phyloP scores from a whole-genome alignment of 306 rosid genomes.

The Castanea crenata region DNA sequence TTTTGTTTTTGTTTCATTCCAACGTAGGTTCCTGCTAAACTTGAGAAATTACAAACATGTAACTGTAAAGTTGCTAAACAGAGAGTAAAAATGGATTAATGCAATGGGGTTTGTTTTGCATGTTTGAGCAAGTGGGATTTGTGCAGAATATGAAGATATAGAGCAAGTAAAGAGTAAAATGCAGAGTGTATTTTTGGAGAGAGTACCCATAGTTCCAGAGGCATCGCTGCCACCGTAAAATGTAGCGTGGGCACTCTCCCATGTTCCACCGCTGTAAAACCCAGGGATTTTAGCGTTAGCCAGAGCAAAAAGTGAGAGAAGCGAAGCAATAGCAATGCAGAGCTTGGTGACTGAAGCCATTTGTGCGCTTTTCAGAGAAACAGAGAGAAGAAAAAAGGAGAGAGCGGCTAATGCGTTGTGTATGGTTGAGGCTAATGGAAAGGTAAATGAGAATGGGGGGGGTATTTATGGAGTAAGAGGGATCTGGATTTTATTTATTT shows the following conservation, averaged over 20 bases:
- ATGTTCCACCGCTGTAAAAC: conserved; percentile 58
- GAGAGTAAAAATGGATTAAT: background rate
- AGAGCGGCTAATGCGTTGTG: background rate
- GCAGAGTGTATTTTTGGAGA: background rate
- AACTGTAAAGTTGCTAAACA: background rate
- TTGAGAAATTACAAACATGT: background rate
- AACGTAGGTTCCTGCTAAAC: background rate
- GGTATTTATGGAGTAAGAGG: conserved; percentile 62
- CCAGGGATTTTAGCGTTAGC: conserved; percentile 79
- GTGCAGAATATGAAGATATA: background rate
- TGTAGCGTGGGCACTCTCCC: conserved; percentile 91
- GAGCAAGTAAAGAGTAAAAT: background rate
- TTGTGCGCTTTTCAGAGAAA: background rate
- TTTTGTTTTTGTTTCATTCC: background rate
- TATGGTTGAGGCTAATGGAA: conserved; percentile 35
- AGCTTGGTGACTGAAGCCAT: conserved; percentile 53
- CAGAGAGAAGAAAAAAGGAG: conserved; percentile 8
- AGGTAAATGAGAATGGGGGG: conserved; percentile 38
- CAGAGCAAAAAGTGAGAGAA: conserved; percentile 38
- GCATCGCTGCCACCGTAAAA: conserved; percentile 99
- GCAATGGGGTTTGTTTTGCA: no score
- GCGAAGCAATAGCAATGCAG: conserved; percentile 47
- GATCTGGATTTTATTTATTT: background rate
- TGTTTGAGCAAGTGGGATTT: no score
- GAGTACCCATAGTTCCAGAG: conserved; percentile 92